Evolutionary conservation across 2,329 filamentous ascomycete species (phyloP), one percentile per base, ranked within the genome.

Genomic region (Tolypocladium pustulatum): DNA sequence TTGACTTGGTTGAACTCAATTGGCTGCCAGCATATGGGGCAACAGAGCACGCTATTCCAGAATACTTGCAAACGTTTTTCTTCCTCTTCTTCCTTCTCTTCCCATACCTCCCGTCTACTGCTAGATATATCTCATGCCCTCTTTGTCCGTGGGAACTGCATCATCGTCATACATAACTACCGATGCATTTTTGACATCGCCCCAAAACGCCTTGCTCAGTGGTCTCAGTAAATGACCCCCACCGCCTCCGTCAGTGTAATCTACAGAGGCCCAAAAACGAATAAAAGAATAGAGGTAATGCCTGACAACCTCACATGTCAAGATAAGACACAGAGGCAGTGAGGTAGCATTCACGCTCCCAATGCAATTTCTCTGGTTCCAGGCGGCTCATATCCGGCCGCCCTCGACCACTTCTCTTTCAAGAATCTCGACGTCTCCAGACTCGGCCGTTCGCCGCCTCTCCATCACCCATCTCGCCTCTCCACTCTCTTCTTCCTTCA

Each of bases 381-480:
- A 34, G 15, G 27, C 22, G 30, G 13, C 17, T 64, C 69, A 78
- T 54, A 81, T 81, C 56, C 72, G 74, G 8, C 78, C 77, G 4
- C 83, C 82, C 61, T 82, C 79, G 12, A 89, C 79, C 59, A 89
- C 75, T 68, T 88, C 83, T 57, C 86, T 75, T 52, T 82, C 85
- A 4, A 88, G 71, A n/a, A 89, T 71, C 67, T 88, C 84, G 57
- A 86, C 71, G 68, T 87, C 79, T 0, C 86, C 87, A 59, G 76
- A 80, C 65, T 89, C 86, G 1, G 78, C 83, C 3, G 85, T 88
- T 40, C 87, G 75, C 57, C 87, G 77, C 40, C 87, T 74, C 70
- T 91, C 88, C 64, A 90, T 74, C 9, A 90, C 81, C 88, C 87
- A 90, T 53, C 85, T 74, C 58, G 78, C 80, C 62, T 81, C 81